Evolutionary conservation across 805 yeast species (phyloP).

Genomic region (Wickerhamomyces ciferrii): DNA sequence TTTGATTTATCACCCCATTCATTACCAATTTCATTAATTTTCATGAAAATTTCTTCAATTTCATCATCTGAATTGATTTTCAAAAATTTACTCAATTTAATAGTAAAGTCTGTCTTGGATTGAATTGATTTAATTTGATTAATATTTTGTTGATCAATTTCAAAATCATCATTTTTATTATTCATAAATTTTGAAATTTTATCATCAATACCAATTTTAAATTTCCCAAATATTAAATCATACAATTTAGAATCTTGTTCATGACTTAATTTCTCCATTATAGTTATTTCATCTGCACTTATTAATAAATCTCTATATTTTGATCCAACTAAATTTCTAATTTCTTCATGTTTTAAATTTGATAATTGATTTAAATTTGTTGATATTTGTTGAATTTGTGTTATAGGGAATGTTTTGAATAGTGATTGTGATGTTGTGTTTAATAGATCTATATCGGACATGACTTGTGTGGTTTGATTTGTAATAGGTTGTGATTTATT

Average conservation of each 20-base stretch:
- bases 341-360: conserved; percentile 11
- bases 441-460: background rate
- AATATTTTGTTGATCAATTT: background rate
- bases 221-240: conserved; percentile 15
- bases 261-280: conserved; percentile 15
- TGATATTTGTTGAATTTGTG: background rate
- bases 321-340: conserved; percentile 18
- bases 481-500: too few species aligned
- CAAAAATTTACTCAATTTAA: conserved; percentile 10
- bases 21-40: conserved; percentile 6
- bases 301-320: conserved; percentile 20
- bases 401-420: background rate
- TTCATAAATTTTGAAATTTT: conserved; percentile 4
- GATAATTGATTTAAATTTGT: background rate
- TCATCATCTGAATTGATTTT: conserved; percentile 6
- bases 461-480: too few species aligned
- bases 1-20: conserved; percentile 2
- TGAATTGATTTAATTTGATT: background rate
- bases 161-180: background rate
- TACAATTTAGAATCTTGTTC: conserved; percentile 15
- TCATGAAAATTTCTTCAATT: background rate
- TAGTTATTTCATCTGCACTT: conserved; percentile 21
- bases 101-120: conserved; percentile 7
- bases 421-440: background rate
- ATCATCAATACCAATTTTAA: conserved; percentile 9